Evolutionary conservation across 768 basidiomycete genomes (phyloP).

Genomic region (Termitomyces eurrhizus): DNA sequence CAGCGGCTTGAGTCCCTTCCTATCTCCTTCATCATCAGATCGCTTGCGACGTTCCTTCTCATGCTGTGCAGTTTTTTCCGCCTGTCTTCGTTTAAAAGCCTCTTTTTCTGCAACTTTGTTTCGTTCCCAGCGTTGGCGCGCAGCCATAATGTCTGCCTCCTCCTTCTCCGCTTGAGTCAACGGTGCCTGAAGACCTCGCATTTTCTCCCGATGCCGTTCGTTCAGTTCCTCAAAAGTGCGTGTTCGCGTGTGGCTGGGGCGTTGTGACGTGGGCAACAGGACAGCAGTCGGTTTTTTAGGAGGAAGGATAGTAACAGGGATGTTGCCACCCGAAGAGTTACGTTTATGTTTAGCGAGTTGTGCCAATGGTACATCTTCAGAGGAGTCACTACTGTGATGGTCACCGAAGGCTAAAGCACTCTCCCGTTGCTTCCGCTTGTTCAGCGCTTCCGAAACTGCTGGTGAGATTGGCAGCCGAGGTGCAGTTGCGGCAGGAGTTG

Average conservation of each 20-base stretch:
- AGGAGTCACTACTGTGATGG: constrained; percentile 33
- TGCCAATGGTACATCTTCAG: constrained; percentile 47
- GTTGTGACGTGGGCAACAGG: constrained; percentile 45
- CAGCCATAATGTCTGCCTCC: constrained; percentile 69
- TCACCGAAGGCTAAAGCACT: constrained; percentile 52
- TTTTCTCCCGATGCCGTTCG: constrained; percentile 81
- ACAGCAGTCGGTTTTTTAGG: constrained; percentile 38
- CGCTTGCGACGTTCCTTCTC: constrained; percentile 44
- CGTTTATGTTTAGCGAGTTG: constrained; percentile 24
- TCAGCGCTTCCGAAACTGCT: constrained; percentile 73
- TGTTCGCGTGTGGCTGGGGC: constrained; percentile 46
- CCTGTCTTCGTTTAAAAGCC: constrained; percentile 67
- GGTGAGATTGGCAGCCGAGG: constrained; percentile 56
- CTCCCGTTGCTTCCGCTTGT: constrained; percentile 67
- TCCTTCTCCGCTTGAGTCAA: constrained; percentile 79
- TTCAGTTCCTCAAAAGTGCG: constrained; percentile 86
- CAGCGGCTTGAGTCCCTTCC: constrained; percentile 26
- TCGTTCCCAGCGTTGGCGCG: constrained; percentile 79
- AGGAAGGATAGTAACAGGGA: constrained; percentile 44
- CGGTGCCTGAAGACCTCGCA: constrained; percentile 78
- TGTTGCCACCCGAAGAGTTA: constrained; percentile 26
- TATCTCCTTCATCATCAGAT: constrained; percentile 36
- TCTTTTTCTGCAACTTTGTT: constrained; percentile 72
- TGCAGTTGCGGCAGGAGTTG: constrained; percentile 40
- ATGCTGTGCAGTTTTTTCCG: constrained; percentile 59